Conservation (phyloP, 2,329 filamentous ascomycete genomes). For the Talaromyces sp. region DNA sequence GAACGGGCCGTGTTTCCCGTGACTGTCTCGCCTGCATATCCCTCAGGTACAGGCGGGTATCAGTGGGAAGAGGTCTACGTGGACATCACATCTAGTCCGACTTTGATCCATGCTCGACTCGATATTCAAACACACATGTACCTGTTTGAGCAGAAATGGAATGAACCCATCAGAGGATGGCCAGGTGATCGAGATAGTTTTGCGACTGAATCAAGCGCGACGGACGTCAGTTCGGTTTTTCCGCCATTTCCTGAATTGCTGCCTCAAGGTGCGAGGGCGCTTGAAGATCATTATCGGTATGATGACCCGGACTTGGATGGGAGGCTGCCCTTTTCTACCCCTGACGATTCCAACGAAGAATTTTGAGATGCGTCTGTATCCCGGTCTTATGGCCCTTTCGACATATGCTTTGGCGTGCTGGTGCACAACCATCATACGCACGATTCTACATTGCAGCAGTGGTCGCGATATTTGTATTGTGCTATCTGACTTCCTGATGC, state of each 20-base stretch:
- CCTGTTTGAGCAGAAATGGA: conserved; percentile 3
- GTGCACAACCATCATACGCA: neutral
- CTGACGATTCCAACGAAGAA: neutral
- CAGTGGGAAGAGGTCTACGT: neutral
- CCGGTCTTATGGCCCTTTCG: neutral
- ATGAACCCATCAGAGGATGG: neutral
- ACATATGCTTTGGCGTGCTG: too few species aligned
- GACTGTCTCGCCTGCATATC: neutral
- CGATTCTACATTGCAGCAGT: neutral
- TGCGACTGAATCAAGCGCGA: neutral
- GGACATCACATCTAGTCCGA: neutral
- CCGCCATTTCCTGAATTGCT: conserved; percentile 2
- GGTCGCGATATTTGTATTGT: neutral
- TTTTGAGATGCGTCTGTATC: neutral
- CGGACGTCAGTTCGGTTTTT: neutral
- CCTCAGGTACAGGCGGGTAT: neutral
- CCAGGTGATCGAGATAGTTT: neutral
- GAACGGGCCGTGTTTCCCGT: neutral
- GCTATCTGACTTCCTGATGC: neutral
- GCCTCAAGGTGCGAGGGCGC: neutral
- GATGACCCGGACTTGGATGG: neutral
- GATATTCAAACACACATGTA: neutral
- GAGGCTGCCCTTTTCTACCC: neutral
- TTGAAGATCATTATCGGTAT: conserved; percentile 3
- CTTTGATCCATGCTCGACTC: neutral